These are phyloP conservation scores for Cochlearia excelsa DNA, from an alignment of 345 rosid genomes.

Conservation along the genomic window DNA sequence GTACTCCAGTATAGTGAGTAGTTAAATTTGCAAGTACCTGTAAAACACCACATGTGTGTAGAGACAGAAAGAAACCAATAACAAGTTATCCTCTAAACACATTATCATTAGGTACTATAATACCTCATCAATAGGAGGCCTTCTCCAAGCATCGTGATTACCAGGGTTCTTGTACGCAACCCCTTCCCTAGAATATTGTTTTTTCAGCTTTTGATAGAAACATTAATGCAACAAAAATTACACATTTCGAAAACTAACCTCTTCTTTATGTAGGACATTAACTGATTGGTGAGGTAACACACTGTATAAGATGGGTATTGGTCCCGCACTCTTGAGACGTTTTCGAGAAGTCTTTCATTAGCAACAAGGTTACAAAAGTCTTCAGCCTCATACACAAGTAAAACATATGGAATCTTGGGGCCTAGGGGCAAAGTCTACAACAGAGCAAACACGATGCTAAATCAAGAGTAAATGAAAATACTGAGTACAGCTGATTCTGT, in stretches of 20 bases:
- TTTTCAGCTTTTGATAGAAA: slow-evolving; percentile 14
- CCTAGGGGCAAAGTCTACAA: slow-evolving; percentile 52
- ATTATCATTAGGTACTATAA: not conserved
- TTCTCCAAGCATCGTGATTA: slow-evolving; percentile 43
- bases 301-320: slow-evolving; percentile 40
- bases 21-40: slow-evolving; percentile 75
- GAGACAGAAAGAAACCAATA: not conserved
- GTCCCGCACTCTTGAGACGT: slow-evolving; percentile 44
- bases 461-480: slow-evolving; percentile 11
- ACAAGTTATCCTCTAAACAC: not conserved
- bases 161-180: slow-evolving; percentile 56
- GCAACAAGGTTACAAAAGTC: too few relatives aligned
- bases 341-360: slow-evolving; percentile 50
- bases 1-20: slow-evolving; percentile 62
- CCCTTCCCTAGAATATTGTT: slow-evolving; percentile 52
- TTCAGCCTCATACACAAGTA: too few relatives aligned
- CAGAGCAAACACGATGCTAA: slow-evolving; percentile 22
- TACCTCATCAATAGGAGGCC: slow-evolving; percentile 89
- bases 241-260: slow-evolving; percentile 44
- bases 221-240: slow-evolving; percentile 4
- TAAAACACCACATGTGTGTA: slow-evolving; percentile 3
- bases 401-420: slow-evolving; percentile 35
- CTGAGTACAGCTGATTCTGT: not conserved
- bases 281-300: slow-evolving; percentile 78
- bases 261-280: slow-evolving; percentile 65